phyloP scores from a whole-genome alignment of 192 early-diverging fungal genomes.

The Podila horticola region DNA sequence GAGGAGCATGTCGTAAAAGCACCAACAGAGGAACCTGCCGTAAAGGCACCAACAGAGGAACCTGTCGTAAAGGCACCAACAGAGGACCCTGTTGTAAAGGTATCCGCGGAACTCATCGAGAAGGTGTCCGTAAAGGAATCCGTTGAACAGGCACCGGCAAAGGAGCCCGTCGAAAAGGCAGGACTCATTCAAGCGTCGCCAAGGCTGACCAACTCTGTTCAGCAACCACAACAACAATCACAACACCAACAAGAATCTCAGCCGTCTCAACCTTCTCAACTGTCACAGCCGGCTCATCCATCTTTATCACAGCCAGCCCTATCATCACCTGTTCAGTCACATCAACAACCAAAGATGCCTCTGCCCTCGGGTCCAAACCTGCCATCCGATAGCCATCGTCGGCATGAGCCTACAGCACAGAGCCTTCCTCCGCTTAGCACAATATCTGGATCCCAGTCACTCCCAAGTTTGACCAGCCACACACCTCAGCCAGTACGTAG shows the following conservation, averaged over 20 bases:
- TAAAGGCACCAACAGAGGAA: too few relatives aligned
- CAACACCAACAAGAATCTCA: not conserved
- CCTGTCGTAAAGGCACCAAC: not conserved
- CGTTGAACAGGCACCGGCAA: too few relatives aligned
- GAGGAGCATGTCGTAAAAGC: too few relatives aligned
- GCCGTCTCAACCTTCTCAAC: not conserved
- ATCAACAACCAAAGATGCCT: not conserved
- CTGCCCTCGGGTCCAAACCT: not conserved
- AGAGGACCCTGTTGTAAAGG: too few relatives aligned
- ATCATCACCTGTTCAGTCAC: not conserved
- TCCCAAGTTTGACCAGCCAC: not conserved
- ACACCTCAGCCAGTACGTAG: constrained; percentile 21
- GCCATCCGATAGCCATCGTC: not conserved
- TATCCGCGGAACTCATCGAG: not conserved
- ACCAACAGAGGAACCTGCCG: too few relatives aligned
- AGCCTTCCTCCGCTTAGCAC: constrained; percentile 16
- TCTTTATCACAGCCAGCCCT: not conserved
- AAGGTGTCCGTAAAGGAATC: too few relatives aligned
- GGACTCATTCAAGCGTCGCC: not conserved
- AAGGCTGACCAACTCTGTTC: not conserved
- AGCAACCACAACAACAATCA: not conserved
- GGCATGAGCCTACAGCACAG: not conserved
- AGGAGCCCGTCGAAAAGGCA: not conserved
- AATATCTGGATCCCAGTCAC: not conserved
- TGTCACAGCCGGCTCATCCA: too few relatives aligned